phyloP scores from a whole-genome alignment of 2,329 filamentous ascomycete species.

The Colletotrichum costaricense region DNA sequence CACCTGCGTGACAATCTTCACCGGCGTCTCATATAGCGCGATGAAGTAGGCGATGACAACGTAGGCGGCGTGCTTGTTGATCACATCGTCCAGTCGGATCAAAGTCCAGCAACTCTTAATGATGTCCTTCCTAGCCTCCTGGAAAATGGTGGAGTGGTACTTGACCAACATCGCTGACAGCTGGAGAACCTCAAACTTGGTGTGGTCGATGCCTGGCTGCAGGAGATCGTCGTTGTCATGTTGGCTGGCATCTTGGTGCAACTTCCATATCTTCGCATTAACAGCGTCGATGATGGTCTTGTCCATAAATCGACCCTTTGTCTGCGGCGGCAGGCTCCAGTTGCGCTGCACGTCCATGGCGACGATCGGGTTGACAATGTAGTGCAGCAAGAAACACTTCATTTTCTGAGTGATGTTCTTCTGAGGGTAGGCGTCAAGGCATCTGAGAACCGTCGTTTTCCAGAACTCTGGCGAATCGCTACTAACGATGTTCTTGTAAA shows the following conservation, averaged over 20 bases:
- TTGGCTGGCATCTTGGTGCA: slow-evolving; percentile 82
- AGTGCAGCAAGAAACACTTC: slow-evolving; percentile 91
- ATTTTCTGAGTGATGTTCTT: slow-evolving; percentile 85
- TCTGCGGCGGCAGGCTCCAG: slow-evolving; percentile 70
- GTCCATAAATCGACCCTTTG: slow-evolving; percentile 80
- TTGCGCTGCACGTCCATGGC: slow-evolving; percentile 95
- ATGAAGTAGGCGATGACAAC: slow-evolving; percentile 98
- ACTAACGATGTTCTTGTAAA: slow-evolving; percentile 86
- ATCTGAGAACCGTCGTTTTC: slow-evolving; percentile 83
- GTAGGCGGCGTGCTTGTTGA: slow-evolving; percentile 98
- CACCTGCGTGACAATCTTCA: slow-evolving; percentile 95
- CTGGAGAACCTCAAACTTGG: slow-evolving; percentile 94
- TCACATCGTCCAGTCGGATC: slow-evolving; percentile 96
- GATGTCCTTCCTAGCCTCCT: slow-evolving; percentile 95
- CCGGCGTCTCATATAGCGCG: slow-evolving; percentile 93
- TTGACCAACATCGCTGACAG: slow-evolving; percentile 95
- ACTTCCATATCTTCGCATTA: slow-evolving; percentile 93
- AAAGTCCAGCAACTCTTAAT: slow-evolving; percentile 99
- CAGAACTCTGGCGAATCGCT: slow-evolving; percentile 89
- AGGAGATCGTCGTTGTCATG: slow-evolving; percentile 90
- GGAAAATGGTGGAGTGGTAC: slow-evolving; percentile 87
- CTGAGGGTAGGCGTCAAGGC: slow-evolving; percentile 86
- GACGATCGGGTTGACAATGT: slow-evolving; percentile 94
- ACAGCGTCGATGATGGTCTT: slow-evolving; percentile 88
- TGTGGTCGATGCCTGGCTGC: slow-evolving; percentile 92